Conservation (phyloP, 2,329 filamentous ascomycete genomes). For the Aspergillus clavatus region DNA sequence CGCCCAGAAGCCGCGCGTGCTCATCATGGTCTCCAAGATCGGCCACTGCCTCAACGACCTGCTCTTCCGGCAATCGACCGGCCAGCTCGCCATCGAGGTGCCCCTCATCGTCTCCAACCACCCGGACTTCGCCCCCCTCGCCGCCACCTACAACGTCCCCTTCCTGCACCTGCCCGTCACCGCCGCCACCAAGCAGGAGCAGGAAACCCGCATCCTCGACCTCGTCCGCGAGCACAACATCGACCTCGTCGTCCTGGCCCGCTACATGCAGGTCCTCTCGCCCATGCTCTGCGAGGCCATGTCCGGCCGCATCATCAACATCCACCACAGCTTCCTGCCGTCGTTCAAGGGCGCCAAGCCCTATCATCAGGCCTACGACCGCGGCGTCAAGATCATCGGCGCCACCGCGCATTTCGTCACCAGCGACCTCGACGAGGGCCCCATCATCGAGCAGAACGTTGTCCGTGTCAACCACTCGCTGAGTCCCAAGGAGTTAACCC, state of each 20-base stretch:
- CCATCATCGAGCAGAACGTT: conserved; percentile 82
- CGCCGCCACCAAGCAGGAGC: conserved; percentile 68
- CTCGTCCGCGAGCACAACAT: conserved; percentile 64
- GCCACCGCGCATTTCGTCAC: conserved; percentile 84
- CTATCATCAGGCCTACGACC: conserved; percentile 81
- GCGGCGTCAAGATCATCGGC: conserved; percentile 83
- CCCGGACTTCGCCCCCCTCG: conserved; percentile 64
- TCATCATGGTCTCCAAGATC: conserved; percentile 89
- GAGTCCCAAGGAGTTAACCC: conserved; percentile 69
- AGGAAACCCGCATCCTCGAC: conserved; percentile 67
- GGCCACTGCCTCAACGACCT: conserved; percentile 82
- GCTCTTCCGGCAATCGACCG: conserved; percentile 70
- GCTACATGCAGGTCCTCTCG: conserved; percentile 84
- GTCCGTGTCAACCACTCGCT: conserved; percentile 71
- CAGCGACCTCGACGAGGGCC: conserved; percentile 77
- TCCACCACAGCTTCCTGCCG: conserved; percentile 82
- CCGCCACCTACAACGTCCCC: conserved; percentile 67
- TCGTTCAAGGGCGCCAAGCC: conserved; percentile 85
- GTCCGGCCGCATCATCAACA: conserved; percentile 86
- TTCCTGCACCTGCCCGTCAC: conserved; percentile 79
- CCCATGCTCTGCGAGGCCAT: conserved; percentile 70
- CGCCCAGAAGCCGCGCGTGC: conserved; percentile 65
- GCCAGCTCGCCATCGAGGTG: conserved; percentile 69
- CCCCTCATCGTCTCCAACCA: conserved; percentile 81
- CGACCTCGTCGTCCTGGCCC: conserved; percentile 74